These are phyloP conservation scores for Filobasidium wieringae DNA, from an alignment of 768 basidiomycete genomes.

Conservation along the genomic window DNA sequence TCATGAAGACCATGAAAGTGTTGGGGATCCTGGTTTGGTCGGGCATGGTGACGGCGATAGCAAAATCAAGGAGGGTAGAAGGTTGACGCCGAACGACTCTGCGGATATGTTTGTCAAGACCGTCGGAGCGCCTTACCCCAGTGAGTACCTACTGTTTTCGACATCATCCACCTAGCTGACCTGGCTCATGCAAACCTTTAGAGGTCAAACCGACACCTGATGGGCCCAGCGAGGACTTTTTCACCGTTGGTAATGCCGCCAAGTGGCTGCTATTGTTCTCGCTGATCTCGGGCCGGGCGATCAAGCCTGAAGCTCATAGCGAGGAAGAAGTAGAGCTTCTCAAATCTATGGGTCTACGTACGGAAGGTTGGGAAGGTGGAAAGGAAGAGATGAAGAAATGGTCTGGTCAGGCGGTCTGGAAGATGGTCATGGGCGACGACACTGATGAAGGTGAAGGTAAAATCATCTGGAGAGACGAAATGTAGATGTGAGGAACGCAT, in stretches of 20 bases:
- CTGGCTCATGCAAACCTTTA: neutral
- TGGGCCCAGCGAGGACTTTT: conserved; percentile 32
- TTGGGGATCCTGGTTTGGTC: conserved; percentile 10
- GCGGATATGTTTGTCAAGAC: conserved; percentile 29
- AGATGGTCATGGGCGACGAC: conserved; percentile 36
- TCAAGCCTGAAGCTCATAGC: neutral
- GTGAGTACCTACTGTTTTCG: conserved; percentile 20
- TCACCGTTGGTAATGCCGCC: conserved; percentile 36
- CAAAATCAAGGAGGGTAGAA: neutral
- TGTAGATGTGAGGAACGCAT: too few species aligned
- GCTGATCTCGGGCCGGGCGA: conserved; percentile 2
- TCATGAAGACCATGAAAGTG: neutral
- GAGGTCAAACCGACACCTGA: conserved; percentile 12
- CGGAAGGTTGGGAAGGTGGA: conserved; percentile 7
- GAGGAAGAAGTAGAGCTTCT: conserved; percentile 9
- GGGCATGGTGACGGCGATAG: neutral
- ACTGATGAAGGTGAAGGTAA: conserved; percentile 26
- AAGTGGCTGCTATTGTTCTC: conserved; percentile 31
- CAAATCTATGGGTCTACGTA: conserved; percentile 13
- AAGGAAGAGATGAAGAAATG: conserved; percentile 19
- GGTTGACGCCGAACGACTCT: conserved; percentile 26
- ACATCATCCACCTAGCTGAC: too few species aligned
- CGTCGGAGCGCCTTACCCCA: conserved; percentile 21
- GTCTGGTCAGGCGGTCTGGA: conserved; percentile 30
- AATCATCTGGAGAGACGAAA: conserved; percentile 5